A percentile compares a stretch with the other conserved stretches of the same genome.
These are phyloP conservation scores for Saccharomyces hybrid DNA, from an alignment of 1,139 yeast genomes.

Conservation along the genomic window DNA sequence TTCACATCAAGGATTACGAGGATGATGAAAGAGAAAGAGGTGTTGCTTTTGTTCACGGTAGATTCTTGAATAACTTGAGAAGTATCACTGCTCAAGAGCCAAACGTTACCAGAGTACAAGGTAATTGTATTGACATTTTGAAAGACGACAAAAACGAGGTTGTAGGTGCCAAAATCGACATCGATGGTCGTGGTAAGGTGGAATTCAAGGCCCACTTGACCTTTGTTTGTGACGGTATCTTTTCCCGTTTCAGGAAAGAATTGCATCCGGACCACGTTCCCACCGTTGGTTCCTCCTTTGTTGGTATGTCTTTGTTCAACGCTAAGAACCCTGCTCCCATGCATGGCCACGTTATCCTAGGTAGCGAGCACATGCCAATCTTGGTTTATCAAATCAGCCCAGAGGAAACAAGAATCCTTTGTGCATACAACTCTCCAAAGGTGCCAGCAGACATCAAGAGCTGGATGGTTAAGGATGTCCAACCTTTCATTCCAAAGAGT, in stretches of 20 bases:
- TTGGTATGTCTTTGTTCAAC: constrained; percentile 69
- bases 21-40: constrained; percentile 61
- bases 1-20: constrained; percentile 49
- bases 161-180: constrained; percentile 54
- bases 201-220: constrained; percentile 55
- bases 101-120: constrained; percentile 72
- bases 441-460: constrained; percentile 65
- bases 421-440: constrained; percentile 72
- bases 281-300: constrained; percentile 70
- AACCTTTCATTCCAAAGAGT: constrained; percentile 60
- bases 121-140: constrained; percentile 63
- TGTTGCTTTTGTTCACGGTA: constrained; percentile 88
- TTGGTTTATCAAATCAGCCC: constrained; percentile 81
- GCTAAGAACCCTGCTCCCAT: constrained; percentile 64
- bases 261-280: constrained; percentile 54
- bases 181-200: constrained; percentile 33
- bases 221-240: constrained; percentile 87
- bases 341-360: constrained; percentile 87
- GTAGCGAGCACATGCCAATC: constrained; percentile 73
- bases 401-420: constrained; percentile 75
- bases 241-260: constrained; percentile 82
- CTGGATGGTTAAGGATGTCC: constrained; percentile 54
- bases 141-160: constrained; percentile 49
- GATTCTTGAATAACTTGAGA: constrained; percentile 71
- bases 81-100: constrained; percentile 56